Evolutionary conservation across 371 early-diverging fungal genomes (phyloP), one percentile per base, ranked within the genome.

Genomic region (Mortierella sp.): DNA sequence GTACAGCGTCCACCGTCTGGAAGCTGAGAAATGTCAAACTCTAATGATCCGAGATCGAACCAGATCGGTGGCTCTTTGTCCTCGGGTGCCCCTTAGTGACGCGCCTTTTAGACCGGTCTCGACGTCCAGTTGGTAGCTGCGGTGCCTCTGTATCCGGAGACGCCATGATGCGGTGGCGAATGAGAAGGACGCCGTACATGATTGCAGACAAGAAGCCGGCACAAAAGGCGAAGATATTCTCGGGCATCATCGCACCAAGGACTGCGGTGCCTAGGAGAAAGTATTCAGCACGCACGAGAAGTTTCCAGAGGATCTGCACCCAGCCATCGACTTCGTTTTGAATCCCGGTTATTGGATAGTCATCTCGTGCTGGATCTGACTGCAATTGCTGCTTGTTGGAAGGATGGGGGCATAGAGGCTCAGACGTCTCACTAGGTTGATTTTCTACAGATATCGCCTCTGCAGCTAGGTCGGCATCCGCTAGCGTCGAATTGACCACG

Each of bases 231-330:
- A 53, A 23, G 14, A 56, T 2, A 41, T 66, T 66, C 11, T 72
- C 73, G 23, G 73, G 73, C 58, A 66, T 60, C 61, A 66, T 66
- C 4, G 67, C 67, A 1, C 73, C 73, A 31, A 72, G 32, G 24
- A 72, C 73, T 0, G 73, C 73, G 0, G 73, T 66, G 12, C 73
- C 67, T 1, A 72, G 42, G 11, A 72, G n/a, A 17, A 72, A 43
- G 46, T 66, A 72, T 28, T 72, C 73, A 14, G 61, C 60, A 2
- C 65, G 61, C 15, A 66, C 43, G 17, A 72, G 50, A 15, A 66
- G 28, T n/a, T 49, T 46, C 73, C 73, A 72, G 3, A 72, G 37
- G 12, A 31, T 8, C 12, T 72, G 67, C 19, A 66, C 34, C 73
- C 73, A 66, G 2, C 27, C 34, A 4, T 64, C 64, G 2, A 32